phyloP scores from a whole-genome alignment of 2,329 filamentous ascomycete species.

The Trichoderma endophyticum region DNA sequence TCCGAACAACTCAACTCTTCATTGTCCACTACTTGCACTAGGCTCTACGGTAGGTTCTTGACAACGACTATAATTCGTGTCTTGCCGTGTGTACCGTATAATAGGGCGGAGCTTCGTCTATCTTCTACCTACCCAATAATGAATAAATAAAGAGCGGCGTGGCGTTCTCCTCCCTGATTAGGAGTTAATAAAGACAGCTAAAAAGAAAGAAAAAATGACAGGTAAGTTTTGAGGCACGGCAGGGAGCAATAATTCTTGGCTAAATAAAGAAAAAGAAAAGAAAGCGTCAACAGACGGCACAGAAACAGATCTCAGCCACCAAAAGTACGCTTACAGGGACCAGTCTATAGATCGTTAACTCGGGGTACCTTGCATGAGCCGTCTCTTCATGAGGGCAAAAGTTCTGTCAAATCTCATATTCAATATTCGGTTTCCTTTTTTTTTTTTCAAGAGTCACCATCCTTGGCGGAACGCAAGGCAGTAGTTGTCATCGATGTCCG shows the following conservation, averaged over 20 bases:
- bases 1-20: background rate
- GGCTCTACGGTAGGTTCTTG: background rate
- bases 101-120: background rate
- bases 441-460: background rate
- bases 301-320: slow-evolving; percentile 17
- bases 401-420: background rate
- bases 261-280: background rate
- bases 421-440: background rate
- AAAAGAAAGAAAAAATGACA: background rate
- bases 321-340: background rate
- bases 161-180: background rate
- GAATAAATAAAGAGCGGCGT: background rate
- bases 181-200: background rate
- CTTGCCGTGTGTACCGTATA: background rate
- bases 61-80: background rate
- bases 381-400: background rate
- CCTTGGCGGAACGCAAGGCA: background rate
- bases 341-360: background rate
- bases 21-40: background rate
- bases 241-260: background rate
- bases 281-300: background rate
- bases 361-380: slow-evolving; percentile 6
- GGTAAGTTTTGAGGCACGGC: background rate
- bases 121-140: background rate
- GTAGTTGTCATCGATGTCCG: background rate